Evolutionary conservation across 2,329 filamentous ascomycete species (phyloP).

Genomic region (Drechslerella dactyloides): DNA sequence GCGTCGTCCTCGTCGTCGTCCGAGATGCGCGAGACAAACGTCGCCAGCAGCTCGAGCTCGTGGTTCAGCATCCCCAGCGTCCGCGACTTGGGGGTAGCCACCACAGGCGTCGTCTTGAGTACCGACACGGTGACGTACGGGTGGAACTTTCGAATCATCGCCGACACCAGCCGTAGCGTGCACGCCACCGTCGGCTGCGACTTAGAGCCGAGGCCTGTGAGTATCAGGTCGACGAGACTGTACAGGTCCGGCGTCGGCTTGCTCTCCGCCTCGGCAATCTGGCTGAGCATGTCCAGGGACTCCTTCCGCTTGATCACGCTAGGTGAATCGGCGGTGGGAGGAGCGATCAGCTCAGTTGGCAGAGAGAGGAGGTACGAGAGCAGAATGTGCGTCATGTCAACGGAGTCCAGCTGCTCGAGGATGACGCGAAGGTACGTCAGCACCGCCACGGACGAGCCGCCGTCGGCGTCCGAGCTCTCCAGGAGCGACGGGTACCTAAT

Average conservation of each 20-base stretch:
- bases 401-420: constrained; percentile 87
- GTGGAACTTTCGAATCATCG: constrained; percentile 85
- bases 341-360: constrained; percentile 65
- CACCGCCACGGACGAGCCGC: constrained; percentile 93
- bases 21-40: constrained; percentile 71
- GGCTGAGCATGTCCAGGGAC: constrained; percentile 83
- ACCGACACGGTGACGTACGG: constrained; percentile 81
- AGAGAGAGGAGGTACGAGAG: constrained; percentile 89
- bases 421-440: constrained; percentile 91
- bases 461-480: constrained; percentile 95
- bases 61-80: constrained; percentile 77
- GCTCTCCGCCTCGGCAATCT: constrained; percentile 77
- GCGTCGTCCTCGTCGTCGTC: constrained; percentile 67
- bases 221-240: constrained; percentile 87
- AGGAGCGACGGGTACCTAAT: constrained; percentile 87
- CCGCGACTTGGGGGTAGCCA: constrained; percentile 65
- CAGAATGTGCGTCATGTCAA: constrained; percentile 91
- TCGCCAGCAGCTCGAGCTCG: constrained; percentile 75
- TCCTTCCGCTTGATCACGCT: constrained; percentile 80
- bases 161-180: constrained; percentile 83
- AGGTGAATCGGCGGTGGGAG: constrained; percentile 58
- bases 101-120: constrained; percentile 69
- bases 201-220: constrained; percentile 80
- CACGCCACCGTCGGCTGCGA: constrained; percentile 90
- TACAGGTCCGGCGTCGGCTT: constrained; percentile 83